Evolutionary conservation across 192 early-diverging fungal species (phyloP), one percentile per base, ranked within the genome.

Genomic region (Thamnidium elegans): DNA sequence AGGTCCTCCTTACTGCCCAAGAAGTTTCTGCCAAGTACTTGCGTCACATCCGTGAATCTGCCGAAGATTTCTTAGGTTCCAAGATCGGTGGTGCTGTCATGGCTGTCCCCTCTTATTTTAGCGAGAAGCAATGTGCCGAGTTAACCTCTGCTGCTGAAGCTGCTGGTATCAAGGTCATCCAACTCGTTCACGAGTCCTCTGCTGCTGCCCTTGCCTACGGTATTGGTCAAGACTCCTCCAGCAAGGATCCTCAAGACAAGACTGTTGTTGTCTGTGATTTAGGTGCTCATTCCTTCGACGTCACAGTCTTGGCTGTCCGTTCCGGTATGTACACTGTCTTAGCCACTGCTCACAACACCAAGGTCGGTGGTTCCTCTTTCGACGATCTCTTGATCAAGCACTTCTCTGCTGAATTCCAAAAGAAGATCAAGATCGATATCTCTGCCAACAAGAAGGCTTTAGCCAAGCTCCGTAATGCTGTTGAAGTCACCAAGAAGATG

Each of bases 401-500:
- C 72, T 90, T 94, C 73, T 81, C 81, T 44, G 83, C 79, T 36
- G 95, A 97, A 69, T 98, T 98, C 81, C 88, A 92, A 73, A 87
- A 87, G 67, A 93, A 94, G 76, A 81, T 79, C 56, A 88, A 91
- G 78, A 75, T 91, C 32, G 91, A 96, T 71, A 81, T 97, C 56
- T 70, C 69, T 36, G 72, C 80, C 58, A 92, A 94, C 75, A 79
- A 82, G 65, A 84, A 89, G 62, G 84, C 96, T 30, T 64, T 89
- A 43, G 79, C 87, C 58, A 98, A 98, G 84, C 83, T 97, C 58
- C 75, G 79, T 30, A 79, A 80, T 70, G 90, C 93, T 30, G 91
- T 88, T 46, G 96, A 98, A 80, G 78, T 86, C 58, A 97, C 96
- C 66, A 97, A 97, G 86, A 87, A 90, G 65, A 90, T 90, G 67